phyloP scores from a whole-genome alignment of 1,284 basidiomycete species.

The Cryptococcus sp. region DNA sequence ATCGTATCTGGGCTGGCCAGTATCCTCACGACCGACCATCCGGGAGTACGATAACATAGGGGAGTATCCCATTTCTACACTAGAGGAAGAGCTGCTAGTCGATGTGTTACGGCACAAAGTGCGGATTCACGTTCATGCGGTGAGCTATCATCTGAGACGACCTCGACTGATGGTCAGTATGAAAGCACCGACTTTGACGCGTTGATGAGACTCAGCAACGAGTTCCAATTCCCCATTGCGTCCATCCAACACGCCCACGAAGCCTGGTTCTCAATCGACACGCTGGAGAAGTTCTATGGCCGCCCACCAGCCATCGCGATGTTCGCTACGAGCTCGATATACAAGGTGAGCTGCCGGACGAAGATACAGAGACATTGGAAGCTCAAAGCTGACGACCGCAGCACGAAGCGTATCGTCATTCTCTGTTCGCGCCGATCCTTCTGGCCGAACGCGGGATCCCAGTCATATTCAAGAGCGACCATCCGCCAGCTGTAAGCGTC shows the following conservation, averaged over 20 bases:
- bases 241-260: slow-evolving; percentile 62
- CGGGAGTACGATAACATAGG: background rate
- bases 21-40: background rate
- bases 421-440: slow-evolving; percentile 76
- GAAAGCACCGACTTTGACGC: slow-evolving; percentile 70
- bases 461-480: slow-evolving; percentile 71
- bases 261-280: slow-evolving; percentile 75
- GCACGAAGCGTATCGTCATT: slow-evolving; percentile 76
- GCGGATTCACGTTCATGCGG: slow-evolving; percentile 65
- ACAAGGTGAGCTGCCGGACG: slow-evolving; percentile 57
- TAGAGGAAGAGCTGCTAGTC: slow-evolving; percentile 77
- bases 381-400: too few species aligned
- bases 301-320: slow-evolving; percentile 66
- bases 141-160: background rate
- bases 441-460: slow-evolving; percentile 68
- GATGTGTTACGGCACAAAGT: slow-evolving; percentile 67
- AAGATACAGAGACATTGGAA: too few species aligned
- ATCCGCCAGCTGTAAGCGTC: background rate
- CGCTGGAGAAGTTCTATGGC: slow-evolving; percentile 70
- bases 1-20: background rate
- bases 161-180: slow-evolving; percentile 56
- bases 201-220: slow-evolving; percentile 64
- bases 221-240: slow-evolving; percentile 58
- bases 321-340: slow-evolving; percentile 62
- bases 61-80: slow-evolving; percentile 7